Evolutionary conservation across 129 eudicot genomes (phyloP).

Genomic region (Helianthus annuus): HanXRQr2.0-SUNRISE NC_035447.2:139935157-139935656

Average conservation of each 20-base stretch:
- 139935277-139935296: too few relatives aligned
- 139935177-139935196: too few relatives aligned
- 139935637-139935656: slow-evolving; percentile 84
- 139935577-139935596: not conserved
- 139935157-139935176: too few relatives aligned
- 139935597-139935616: not conserved
- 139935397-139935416: not conserved
- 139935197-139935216: too few relatives aligned
- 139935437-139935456: slow-evolving; percentile 11
- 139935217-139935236: too few relatives aligned
- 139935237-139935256: too few relatives aligned
- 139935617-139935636: slow-evolving; percentile 97
- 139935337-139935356: not conserved
- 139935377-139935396: not conserved
- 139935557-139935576: not conserved
- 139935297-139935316: not conserved
- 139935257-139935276: too few relatives aligned
- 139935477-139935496: slow-evolving; percentile 45
- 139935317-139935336: not conserved
- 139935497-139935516: slow-evolving; percentile 66
- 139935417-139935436: not conserved
- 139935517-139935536: slow-evolving; percentile 88
- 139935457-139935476: slow-evolving; percentile 97
- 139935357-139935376: not conserved
- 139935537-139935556: not conserved